Conservation (phyloP, 139 green algal genomes). For the Picochlorum sp. region DNA sequence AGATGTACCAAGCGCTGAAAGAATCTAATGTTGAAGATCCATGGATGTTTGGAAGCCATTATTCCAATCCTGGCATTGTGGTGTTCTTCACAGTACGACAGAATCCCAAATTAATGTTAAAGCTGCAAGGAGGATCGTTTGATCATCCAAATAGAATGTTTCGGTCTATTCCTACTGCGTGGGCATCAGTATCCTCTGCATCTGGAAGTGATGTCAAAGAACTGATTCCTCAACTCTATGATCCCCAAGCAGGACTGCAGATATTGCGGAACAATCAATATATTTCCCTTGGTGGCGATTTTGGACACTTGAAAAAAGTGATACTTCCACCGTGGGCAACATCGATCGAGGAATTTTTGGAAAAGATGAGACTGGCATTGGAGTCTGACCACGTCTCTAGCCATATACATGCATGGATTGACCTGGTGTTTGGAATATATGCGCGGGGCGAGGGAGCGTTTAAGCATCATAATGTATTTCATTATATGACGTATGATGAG, state of each 20-base stretch:
- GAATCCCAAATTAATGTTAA: conserved; percentile 56
- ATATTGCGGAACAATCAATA: conserved; percentile 31
- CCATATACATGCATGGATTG: conserved; percentile 61
- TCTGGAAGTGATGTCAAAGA: conserved; percentile 64
- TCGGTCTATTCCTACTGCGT: conserved; percentile 42
- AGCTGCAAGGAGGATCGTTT: conserved; percentile 54
- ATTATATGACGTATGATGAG: conserved; percentile 68
- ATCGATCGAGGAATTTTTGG: conserved; percentile 32
- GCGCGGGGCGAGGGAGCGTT: conserved; percentile 30
- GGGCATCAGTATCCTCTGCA: conserved; percentile 38
- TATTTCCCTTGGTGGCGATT: conserved; percentile 30
- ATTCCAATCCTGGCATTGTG: conserved; percentile 85
- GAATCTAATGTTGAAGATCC: conserved; percentile 28
- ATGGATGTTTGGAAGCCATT: conserved; percentile 93
- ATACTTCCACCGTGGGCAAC: conserved; percentile 62
- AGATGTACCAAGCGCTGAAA: conserved; percentile 33
- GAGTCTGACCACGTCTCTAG: conserved; percentile 52
- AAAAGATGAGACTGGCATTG: conserved; percentile 38
- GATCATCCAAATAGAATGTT: conserved; percentile 57
- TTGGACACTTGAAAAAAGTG: conserved; percentile 44
- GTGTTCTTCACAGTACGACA: conserved; percentile 85
- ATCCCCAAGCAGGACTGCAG: not conserved
- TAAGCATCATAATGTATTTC: conserved; percentile 63
- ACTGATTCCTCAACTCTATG: conserved; percentile 73
- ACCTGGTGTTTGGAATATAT: conserved; percentile 63